Conservation (phyloP, 1,139 yeast species). For the Taphrina wiesneri region DNA sequence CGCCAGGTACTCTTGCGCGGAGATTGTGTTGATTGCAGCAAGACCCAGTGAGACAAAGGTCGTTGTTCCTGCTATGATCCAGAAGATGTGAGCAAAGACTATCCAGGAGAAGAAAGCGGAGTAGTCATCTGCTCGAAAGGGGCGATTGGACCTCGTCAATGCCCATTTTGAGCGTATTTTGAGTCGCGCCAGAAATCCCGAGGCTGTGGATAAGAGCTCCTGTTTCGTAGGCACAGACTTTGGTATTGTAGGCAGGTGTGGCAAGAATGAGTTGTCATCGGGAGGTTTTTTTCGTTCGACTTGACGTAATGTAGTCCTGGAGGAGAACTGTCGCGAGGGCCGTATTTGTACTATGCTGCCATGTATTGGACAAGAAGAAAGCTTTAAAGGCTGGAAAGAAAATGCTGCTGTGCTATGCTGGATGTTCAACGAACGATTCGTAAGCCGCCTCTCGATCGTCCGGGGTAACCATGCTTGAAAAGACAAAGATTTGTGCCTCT, state of each 20-base stretch:
- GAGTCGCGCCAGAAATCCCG: conserved; percentile 54
- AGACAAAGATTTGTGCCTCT: background rate
- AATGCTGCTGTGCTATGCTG: background rate
- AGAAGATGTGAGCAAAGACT: conserved; percentile 75
- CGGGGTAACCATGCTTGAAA: conserved; percentile 1
- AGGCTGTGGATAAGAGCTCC: conserved; percentile 57
- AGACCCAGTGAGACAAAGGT: conserved; percentile 79
- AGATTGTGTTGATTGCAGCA: conserved; percentile 78
- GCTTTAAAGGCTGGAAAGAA: background rate
- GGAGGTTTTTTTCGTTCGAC: background rate
- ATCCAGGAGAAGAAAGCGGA: conserved; percentile 90
- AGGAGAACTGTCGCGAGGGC: background rate
- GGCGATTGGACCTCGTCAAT: conserved; percentile 61
- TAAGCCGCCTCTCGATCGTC: background rate
- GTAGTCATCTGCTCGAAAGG: conserved; percentile 84
- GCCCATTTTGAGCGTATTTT: conserved; percentile 69
- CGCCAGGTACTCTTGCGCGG: conserved; percentile 88
- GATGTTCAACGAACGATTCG: background rate
- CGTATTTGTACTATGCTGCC: background rate
- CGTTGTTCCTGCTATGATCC: conserved; percentile 82
- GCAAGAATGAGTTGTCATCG: conserved; percentile 3
- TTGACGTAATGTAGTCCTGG: background rate
- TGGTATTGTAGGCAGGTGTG: conserved; percentile 1
- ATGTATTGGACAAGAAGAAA: background rate
- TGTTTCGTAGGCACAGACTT: conserved; percentile 46